These are phyloP conservation scores for Apophysomyces elegans DNA, from an alignment of 371 early-diverging fungal genomes.

Conservation along the genomic window DNA sequence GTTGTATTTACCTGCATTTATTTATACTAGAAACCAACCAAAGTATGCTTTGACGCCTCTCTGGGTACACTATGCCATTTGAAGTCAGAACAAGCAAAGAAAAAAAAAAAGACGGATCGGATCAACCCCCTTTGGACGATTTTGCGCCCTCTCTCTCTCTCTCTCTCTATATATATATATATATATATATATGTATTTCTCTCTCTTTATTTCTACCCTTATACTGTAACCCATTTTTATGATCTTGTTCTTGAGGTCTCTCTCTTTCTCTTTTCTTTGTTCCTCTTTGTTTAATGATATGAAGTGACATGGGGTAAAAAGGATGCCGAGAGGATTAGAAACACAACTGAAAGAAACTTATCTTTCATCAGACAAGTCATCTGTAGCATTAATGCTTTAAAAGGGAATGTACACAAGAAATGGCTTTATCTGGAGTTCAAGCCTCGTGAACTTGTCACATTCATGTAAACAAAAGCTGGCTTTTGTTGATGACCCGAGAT, in stretches of 20 bases:
- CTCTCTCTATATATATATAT: too few species aligned
- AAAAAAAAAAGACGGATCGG: background rate
- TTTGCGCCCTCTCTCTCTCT: too few species aligned
- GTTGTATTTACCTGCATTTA: slow-evolving; percentile 44
- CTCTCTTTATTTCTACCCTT: background rate
- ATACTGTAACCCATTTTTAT: too few species aligned
- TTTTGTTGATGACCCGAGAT: background rate
- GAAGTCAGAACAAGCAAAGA: slow-evolving; percentile 15
- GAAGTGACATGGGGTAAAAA: background rate
- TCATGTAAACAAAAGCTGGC: slow-evolving; percentile 3
- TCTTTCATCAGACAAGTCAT: slow-evolving; percentile 9
- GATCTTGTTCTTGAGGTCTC: background rate
- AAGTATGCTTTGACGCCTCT: slow-evolving; percentile 16
- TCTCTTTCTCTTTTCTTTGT: background rate
- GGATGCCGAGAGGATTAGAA: slow-evolving; percentile 6
- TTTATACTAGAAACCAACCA: slow-evolving; percentile 23
- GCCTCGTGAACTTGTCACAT: slow-evolving; percentile 11
- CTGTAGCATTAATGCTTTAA: slow-evolving; percentile 9
- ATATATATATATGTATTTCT: background rate
- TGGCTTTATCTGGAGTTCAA: background rate
- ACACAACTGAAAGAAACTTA: background rate
- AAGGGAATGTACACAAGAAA: slow-evolving; percentile 6
- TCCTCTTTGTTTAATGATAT: background rate
- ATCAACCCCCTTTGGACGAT: slow-evolving; percentile 10
- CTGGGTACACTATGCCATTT: slow-evolving; percentile 16